Conservation (phyloP, 306 rosid species). For the Nissolia schottii region DNA sequence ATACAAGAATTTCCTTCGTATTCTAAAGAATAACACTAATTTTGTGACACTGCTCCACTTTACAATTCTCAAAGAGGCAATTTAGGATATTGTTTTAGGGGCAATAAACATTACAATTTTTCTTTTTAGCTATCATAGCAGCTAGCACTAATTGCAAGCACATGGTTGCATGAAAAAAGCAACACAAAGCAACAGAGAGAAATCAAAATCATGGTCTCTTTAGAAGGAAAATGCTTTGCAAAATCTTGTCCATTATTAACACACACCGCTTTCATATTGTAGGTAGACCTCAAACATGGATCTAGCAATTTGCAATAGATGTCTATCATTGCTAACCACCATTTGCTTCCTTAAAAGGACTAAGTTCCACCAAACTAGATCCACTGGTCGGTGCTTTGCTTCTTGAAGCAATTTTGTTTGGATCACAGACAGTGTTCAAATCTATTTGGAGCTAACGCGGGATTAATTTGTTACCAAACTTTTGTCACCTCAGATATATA, state of each 20-base stretch:
- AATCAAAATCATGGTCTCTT: constrained; percentile 29
- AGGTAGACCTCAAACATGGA: constrained; percentile 53
- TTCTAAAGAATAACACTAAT: neutral
- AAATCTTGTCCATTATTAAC: constrained; percentile 30
- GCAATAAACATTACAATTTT: constrained; percentile 1
- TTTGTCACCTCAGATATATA: neutral
- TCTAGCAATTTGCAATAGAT: constrained; percentile 29
- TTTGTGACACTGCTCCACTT: neutral
- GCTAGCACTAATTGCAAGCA: constrained; percentile 52
- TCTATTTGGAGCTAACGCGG: neutral
- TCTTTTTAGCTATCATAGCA: constrained; percentile 38
- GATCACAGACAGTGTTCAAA: constrained; percentile 7
- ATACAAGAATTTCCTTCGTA: no score
- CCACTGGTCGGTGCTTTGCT: constrained; percentile 51
- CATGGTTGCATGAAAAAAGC: constrained; percentile 67
- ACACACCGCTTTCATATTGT: constrained; percentile 34
- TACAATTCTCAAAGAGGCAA: constrained; percentile 26
- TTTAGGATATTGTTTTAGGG: constrained; percentile 24
- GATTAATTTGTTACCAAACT: constrained; percentile 12
- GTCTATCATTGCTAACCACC: constrained; percentile 37
- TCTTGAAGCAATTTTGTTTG: constrained; percentile 12
- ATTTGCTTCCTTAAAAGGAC: constrained; percentile 71
- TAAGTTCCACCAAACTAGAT: constrained; percentile 45
- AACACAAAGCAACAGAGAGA: constrained; percentile 27
- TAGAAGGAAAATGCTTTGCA: constrained; percentile 32